Base-by-base conservation (phyloP, 1,284 basidiomycete genomes). In the Boletus semigastroideus region DNA sequence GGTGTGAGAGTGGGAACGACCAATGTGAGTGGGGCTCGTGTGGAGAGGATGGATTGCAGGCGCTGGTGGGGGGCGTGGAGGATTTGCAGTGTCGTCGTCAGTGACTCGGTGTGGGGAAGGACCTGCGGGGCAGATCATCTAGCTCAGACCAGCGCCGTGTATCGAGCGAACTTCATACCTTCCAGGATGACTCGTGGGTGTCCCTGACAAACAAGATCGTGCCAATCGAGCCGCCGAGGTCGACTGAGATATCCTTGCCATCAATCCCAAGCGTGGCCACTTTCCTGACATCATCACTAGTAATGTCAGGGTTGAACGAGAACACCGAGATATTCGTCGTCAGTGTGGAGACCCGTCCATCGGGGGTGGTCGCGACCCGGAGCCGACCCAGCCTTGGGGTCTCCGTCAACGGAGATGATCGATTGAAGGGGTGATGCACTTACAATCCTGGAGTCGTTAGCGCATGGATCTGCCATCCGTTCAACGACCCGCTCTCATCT, bases 361-460 rank as follows among this genome's bases (percentile, higher is more conserved):
- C 39, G 0, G 31, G 31, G 10, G 17, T 25, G n/a, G 19, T 46
- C 33, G 19, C 52, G 43, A 60, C 66, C 19, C 46, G 56, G 11
- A 67, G 67, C 12, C 68, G 64, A 22, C 64, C 64, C 28, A 67
- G 33, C 19, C 66, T 67, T 41, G 40, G 27, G 16, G 17, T 28
- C 12, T 36, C 20, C 7, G 36, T 57, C 40, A 54, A 37, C 22
- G 6, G 42, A 39, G 31, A n/a, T 0, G 17, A 30, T 22, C 20
- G 3, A 30, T 28, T 4, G 25, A 27, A 34, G 3, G 11, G 31
- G 46, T 42, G 9, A 17, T 12, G 1, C 12, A 61, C 75, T 54
- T 52, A 84, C 85, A 85, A 72, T 46, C 90, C 90, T 28, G 86
- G 85, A 20, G 77, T 65, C 2, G 59, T 56, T 33, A 90, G 62